Base-by-base conservation (phyloP, 1,284 basidiomycete species). In the Rhodotorula sp. region DNA sequence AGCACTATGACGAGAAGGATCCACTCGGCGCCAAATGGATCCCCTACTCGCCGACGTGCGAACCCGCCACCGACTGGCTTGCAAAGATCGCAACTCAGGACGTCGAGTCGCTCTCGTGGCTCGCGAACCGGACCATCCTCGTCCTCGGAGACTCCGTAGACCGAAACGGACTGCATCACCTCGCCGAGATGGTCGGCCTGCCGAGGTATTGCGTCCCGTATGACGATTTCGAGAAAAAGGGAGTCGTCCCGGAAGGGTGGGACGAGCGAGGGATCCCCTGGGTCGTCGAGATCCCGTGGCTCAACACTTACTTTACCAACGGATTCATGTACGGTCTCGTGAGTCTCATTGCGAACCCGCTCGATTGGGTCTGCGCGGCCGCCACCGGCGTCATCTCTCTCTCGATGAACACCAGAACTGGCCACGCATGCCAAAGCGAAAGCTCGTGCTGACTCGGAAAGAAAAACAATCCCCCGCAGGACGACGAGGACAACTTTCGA, bases 291-390 rank as follows among this genome's bases (percentile, higher is more conserved):
- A 73, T 78, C 51, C 75, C 76, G 34, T 76, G 76, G 69, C 18
- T 72, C 29, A 65, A 70, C 23, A 70, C 73, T 20, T 67, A 66
- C 56, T 70, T 78, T 7, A 74, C 76, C n/a, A 78, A 78, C 51
- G 76, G 76, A 3, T 79, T 79, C 70, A 76, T 79, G 59, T 79
- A 78, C 56, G 78, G 78, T 2, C 58, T 78, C 52, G 77, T 77
- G 49, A 64, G 71, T 69, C 20, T 3, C 10, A 23, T 12, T 43
- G 20, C 49, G 6, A 6, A 23, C 20, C 23, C 49, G 49, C 49
- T 49, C 49, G 3, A 49, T 49, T 49, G 49, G 48, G 49, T 23
- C 23, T 49, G 49, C 18, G 48, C 48, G 15, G 48, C 15, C 18
- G 48, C 21, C 48, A 21, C 21, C 21, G 8, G 48, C 6, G 48